These are phyloP conservation scores for Fraxinus angustifolia DNA, from an alignment of 305 asterid species.

Conservation along the genomic window DNA sequence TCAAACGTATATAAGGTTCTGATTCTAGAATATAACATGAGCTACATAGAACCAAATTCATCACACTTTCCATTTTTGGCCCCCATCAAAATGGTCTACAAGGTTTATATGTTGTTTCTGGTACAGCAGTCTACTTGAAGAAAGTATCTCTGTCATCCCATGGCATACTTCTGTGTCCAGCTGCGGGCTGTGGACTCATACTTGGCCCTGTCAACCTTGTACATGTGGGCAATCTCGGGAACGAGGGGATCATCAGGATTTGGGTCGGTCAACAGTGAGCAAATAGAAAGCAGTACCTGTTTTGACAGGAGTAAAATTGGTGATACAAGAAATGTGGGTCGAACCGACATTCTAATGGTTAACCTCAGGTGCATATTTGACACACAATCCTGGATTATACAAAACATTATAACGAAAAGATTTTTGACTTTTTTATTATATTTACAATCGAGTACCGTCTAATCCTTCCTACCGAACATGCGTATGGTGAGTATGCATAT, in stretches of 20 bases:
- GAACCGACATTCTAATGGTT: neutral
- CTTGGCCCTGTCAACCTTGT: constrained; percentile 38
- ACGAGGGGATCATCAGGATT: constrained; percentile 47
- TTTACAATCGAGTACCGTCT: neutral
- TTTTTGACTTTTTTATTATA: neutral
- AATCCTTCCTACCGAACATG: neutral
- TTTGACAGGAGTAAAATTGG: constrained; percentile 7
- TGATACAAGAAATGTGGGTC: neutral
- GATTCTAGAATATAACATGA: neutral
- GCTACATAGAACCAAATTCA: neutral
- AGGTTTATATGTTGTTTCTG: neutral
- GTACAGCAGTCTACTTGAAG: neutral
- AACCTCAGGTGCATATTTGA: neutral
- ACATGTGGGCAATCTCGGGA: constrained; percentile 50
- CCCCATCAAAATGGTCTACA: neutral
- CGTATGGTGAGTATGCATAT: neutral
- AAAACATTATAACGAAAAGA: neutral
- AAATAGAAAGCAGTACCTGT: constrained; percentile 46
- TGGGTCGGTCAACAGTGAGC: constrained; percentile 40
- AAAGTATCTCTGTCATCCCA: constrained; percentile 30
- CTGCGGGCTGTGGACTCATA: constrained; percentile 43
- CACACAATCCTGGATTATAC: neutral
- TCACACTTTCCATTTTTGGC: neutral
- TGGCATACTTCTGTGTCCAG: constrained; percentile 41
- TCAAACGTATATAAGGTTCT: neutral